Percentiles rank a stretch among this genome's conserved stretches.
Conservation (phyloP, 2,329 filamentous ascomycete genomes). For the Tolypocladium guangdongense region DNA sequence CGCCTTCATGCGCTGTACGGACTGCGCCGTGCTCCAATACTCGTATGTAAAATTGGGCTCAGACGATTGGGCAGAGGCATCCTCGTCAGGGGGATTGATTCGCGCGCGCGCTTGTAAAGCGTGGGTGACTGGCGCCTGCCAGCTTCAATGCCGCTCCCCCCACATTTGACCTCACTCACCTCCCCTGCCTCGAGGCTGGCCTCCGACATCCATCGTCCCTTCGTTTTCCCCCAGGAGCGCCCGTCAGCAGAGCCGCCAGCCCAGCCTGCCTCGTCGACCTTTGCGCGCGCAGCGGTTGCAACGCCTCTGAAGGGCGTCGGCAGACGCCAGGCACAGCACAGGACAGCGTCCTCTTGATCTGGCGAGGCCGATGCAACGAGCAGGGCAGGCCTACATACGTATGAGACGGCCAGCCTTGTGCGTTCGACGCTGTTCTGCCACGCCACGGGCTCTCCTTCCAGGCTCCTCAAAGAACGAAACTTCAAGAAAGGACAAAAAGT, state of each 20-base stretch:
- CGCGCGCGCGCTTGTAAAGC: background rate
- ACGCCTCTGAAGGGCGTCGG: background rate
- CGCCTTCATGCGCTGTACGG: background rate
- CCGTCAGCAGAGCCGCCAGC: background rate
- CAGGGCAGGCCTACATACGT: background rate
- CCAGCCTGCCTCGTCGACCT: background rate
- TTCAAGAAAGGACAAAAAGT: too few relatives aligned
- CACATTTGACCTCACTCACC: background rate
- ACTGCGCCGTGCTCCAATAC: too few relatives aligned
- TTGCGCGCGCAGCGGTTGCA: background rate
- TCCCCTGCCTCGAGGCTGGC: background rate
- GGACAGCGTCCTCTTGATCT: background rate
- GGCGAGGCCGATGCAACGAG: background rate
- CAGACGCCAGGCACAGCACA: background rate
- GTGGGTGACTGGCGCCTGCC: background rate
- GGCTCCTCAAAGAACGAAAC: background rate
- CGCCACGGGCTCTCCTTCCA: background rate
- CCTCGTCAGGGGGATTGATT: background rate
- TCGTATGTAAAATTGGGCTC: too few relatives aligned
- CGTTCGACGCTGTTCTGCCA: background rate
- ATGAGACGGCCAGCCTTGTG: background rate
- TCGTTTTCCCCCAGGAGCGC: background rate
- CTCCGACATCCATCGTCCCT: background rate
- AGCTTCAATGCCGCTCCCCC: background rate
- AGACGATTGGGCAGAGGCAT: background rate